A percentile compares a stretch with the other conserved stretches of the same genome.
phyloP scores from a whole-genome alignment of 1,284 basidiomycete genomes.

The Boletus mariae region DNA sequence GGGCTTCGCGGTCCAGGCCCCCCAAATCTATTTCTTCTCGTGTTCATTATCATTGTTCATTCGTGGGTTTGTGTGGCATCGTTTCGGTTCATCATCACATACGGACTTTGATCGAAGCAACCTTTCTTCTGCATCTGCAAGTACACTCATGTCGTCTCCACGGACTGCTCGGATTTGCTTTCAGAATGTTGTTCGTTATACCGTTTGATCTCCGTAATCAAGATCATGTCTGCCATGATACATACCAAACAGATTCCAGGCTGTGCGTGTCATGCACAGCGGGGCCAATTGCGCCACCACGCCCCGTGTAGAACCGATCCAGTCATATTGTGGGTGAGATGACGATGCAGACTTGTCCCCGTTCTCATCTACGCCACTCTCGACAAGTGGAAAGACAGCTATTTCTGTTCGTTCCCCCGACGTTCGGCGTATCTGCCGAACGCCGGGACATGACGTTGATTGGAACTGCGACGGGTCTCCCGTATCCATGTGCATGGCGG shows the following conservation, averaged over 20 bases:
- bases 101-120: background rate
- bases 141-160: background rate
- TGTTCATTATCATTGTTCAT: background rate
- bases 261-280: background rate
- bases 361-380: no score
- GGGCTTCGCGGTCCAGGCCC: conserved; percentile 47
- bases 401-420: no score
- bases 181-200: background rate
- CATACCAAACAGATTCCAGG: no score
- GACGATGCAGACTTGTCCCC: no score
- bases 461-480: background rate
- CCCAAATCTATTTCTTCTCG: conserved; percentile 20
- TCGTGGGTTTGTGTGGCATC: background rate
- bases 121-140: background rate
- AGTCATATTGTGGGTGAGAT: no score
- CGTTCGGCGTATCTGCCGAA: background rate
- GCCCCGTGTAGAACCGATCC: background rate
- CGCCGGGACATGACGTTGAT: no score
- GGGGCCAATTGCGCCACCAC: background rate
- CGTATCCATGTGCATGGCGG: background rate
- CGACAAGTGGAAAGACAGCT: no score
- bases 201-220: background rate
- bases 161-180: conserved; percentile 10
- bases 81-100: background rate
- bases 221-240: background rate